Evolutionary conservation across 2,329 filamentous ascomycete species (phyloP).

Genomic region (Cladosporium sphaerospermum): DNA sequence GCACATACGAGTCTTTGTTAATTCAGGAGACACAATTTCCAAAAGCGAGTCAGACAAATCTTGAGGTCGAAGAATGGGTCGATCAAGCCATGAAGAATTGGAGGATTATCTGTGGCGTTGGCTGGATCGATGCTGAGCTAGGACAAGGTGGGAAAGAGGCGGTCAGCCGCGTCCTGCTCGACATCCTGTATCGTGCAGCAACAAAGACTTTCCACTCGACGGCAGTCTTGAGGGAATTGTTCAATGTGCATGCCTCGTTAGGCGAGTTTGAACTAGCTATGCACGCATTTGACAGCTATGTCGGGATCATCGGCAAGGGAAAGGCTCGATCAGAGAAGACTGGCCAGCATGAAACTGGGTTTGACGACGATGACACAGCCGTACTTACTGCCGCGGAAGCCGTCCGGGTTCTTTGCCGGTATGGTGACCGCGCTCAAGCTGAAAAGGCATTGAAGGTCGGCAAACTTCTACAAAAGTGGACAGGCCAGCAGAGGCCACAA

Average conservation of each 20-base stretch:
- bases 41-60: slow-evolving; percentile 69
- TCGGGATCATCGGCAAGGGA: slow-evolving; percentile 78
- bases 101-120: slow-evolving; percentile 69
- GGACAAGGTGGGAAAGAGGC: slow-evolving; percentile 73
- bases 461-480: slow-evolving; percentile 65
- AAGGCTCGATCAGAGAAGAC: slow-evolving; percentile 76
- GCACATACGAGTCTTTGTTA: slow-evolving; percentile 71
- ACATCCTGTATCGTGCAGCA: slow-evolving; percentile 80
- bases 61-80: slow-evolving; percentile 76
- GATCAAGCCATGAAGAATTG: slow-evolving; percentile 78
- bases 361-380: slow-evolving; percentile 74
- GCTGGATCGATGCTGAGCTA: slow-evolving; percentile 75
- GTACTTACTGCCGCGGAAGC: slow-evolving; percentile 74
- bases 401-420: slow-evolving; percentile 73
- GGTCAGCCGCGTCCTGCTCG: slow-evolving; percentile 70
- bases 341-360: slow-evolving; percentile 59
- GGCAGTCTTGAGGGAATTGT: slow-evolving; percentile 75
- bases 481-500: slow-evolving; percentile 53
- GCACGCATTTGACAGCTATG: slow-evolving; percentile 85
- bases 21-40: slow-evolving; percentile 78
- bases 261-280: slow-evolving; percentile 90
- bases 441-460: slow-evolving; percentile 72
- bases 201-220: slow-evolving; percentile 96
- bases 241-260: slow-evolving; percentile 77
- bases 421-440: slow-evolving; percentile 66